Evolutionary conservation across 805 yeast genomes (phyloP), one percentile per base, ranked within the genome.

Genomic region (Nakazawaea ambrosiae): DNA sequence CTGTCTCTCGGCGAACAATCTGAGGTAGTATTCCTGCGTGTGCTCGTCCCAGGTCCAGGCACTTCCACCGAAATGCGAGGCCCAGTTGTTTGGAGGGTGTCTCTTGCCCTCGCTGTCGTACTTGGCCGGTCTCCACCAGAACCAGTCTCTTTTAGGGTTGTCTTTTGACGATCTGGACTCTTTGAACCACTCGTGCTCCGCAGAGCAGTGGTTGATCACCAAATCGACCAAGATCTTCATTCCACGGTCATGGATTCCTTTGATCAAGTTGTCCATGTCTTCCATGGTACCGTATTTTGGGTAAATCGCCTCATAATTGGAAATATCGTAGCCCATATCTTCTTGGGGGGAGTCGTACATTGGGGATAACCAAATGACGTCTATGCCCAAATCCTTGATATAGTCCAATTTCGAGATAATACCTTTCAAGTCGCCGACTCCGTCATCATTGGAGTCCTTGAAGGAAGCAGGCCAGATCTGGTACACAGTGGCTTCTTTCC

Each of bases 271-370:
- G 46, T 70, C 70, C 65, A 70, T 66, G 46, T 72, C 78, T 41
- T 68, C 68, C 54, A 73, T 50, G 11, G 76, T 64, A 27, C 81
- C 82, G 52, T 70, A 75, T 41, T 60, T 58, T 12, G 70, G 67
- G 52, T 74, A 66, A 27, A 75, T 65, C 18, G 54, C 63, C 51
- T 70, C 65, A 55, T 75, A 75, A 54, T 75, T 67, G 15, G 71
- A 55, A 48, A 75, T 71, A 47, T 75, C 81, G 49, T 74, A 75
- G 4, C 81, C 81, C 80, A 75, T 74, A 50, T 75, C 81, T 36
- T 66, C 71, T 50, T 70, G 75, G 5, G 81, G 81, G 3, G 77
- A 68, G 43, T 70, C 75, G 55, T 63, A 73, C 60, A 70, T 69
- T 17, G 81, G 81, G 19, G 73, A 68, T 37, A 75, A 51, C 81